A percentile compares a stretch with the other conserved stretches of the same genome.
phyloP scores from a whole-genome alignment of 2,329 filamentous ascomycete species.

The Arthrobotrys megalospora region DNA sequence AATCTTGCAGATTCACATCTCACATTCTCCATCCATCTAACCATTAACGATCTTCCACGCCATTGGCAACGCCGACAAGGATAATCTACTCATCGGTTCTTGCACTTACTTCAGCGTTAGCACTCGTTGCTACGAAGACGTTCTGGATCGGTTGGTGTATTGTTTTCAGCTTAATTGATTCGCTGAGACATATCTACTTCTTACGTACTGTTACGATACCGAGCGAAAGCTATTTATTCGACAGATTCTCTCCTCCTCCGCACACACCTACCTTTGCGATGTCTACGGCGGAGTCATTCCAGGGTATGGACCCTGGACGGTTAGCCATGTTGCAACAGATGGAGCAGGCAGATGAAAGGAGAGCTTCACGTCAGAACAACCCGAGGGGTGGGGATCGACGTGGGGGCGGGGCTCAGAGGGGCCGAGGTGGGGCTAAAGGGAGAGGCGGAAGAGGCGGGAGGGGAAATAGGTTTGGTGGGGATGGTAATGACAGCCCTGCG shows the following conservation, averaged over 20 bases:
- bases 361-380: conserved; percentile 16
- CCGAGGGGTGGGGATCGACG: conserved; percentile 3
- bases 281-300: conserved; percentile 37
- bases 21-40: not conserved
- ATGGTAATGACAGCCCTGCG: not conserved
- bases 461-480: not conserved
- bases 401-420: not conserved
- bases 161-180: too few relatives aligned
- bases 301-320: conserved; percentile 49
- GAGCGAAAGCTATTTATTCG: conserved; percentile 13
- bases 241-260: not conserved
- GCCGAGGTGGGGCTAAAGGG: conserved; percentile 20
- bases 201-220: not conserved
- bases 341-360: conserved; percentile 21
- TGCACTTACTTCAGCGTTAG: not conserved
- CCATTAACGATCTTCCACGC: conserved; percentile 26
- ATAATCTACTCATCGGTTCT: conserved; percentile 18
- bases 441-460: conserved; percentile 35
- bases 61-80: not conserved
- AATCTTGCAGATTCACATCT: too few relatives aligned
- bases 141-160: not conserved
- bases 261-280: conserved; percentile 22
- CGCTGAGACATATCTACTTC: too few relatives aligned
- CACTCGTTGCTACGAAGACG: not conserved
- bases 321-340: conserved; percentile 54